These are phyloP conservation scores for Nephelium lappaceum DNA, from an alignment of 345 rosid genomes.

Conservation along the genomic window DNA sequence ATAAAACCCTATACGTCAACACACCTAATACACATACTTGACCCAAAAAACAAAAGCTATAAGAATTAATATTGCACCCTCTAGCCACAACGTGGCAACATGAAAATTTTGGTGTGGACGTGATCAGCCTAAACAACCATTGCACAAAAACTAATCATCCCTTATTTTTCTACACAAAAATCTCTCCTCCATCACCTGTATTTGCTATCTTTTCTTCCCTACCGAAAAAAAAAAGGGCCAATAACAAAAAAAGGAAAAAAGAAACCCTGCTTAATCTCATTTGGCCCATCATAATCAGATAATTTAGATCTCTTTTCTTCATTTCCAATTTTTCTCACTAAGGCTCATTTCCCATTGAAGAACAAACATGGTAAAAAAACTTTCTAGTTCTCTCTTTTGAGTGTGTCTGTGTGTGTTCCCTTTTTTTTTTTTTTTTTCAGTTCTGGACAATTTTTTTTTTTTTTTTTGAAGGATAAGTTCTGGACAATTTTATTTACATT, in stretches of 20 bases:
- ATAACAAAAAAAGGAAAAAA: no score
- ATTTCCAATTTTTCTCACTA: not conserved
- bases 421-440: no score
- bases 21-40: not conserved
- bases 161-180: slow-evolving; percentile 27
- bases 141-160: slow-evolving; percentile 13
- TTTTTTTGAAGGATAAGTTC: no score
- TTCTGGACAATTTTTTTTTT: no score
- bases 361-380: not conserved
- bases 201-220: slow-evolving; percentile 2
- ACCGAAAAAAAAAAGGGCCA: not conserved
- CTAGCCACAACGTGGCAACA: slow-evolving; percentile 16
- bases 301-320: not conserved
- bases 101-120: slow-evolving; percentile 1
- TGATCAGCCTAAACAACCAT: slow-evolving; percentile 14
- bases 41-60: not conserved
- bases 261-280: not conserved
- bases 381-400: no score
- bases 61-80: not conserved
- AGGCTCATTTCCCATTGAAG: not conserved
- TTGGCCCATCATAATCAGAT: not conserved
- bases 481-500: not conserved
- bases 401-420: not conserved
- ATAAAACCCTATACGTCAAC: not conserved
- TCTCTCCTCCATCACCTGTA: slow-evolving; percentile 34